Base-by-base conservation (phyloP, 352 stramenopile genomes). In the Phytopythium montanum region DNA sequence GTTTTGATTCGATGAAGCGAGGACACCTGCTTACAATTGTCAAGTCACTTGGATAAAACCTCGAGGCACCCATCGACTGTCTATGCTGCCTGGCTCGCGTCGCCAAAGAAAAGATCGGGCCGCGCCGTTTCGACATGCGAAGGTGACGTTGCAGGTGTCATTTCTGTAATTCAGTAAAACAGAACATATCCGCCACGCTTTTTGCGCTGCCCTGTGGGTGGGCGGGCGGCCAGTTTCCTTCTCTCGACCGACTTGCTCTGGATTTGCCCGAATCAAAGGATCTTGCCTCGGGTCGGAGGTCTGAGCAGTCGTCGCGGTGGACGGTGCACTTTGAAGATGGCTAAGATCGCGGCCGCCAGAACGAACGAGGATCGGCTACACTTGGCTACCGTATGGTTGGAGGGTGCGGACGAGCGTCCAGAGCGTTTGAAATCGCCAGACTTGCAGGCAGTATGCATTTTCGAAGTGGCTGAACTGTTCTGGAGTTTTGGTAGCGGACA, bases 111-210 rank as follows among this genome's bases (percentile, higher is more conserved):
- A 56, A 62, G 39, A 56, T 38, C 16, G 29, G 29, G 21, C 28
- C 16, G 14, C 34, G 34, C 34, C 36, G 31, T 51, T 52, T 67
- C 64, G 69, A 76, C 54, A 66, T 73, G 69, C 59, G 64, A 66
- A 65, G 63, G 29, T 73, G 69, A 73, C 71, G 71, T 76, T 58
- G 62, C 53, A 56, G 34, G 56, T 49, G 65, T 76, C 71, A 70
- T 66, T 66, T 64, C 53, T 49, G 55, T 52, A 66, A 54, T 60
- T 72, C 56, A 59, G 18, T 23, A n/a, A n/a, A 55, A 50, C 42
- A 28, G 42, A 50, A 31, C 23, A 50, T 29, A 29, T 50, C 39
- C 39, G 14, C 39, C 39, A 26, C 1, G 33, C 9, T 19, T 23
- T 13, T 5, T 5, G 36, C 36, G 36, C 33, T 10, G 12, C 10